Conservation (phyloP, 2,329 filamentous ascomycete genomes). For the Cladosporium colombiae region DNA sequence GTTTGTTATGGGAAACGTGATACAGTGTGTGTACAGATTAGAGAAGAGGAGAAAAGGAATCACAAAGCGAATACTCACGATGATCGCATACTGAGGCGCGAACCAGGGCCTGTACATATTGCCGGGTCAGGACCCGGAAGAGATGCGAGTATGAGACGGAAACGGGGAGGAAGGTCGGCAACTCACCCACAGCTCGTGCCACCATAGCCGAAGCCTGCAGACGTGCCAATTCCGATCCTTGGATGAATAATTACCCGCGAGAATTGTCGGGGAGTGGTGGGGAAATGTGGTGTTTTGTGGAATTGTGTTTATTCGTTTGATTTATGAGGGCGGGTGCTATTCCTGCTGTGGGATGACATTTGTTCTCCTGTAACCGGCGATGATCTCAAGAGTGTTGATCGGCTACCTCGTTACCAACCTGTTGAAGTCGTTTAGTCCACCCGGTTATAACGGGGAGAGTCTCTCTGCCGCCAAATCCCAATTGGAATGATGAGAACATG, state of each 20-base stretch:
- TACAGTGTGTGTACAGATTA: not conserved
- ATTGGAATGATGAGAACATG: not conserved
- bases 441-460: not conserved
- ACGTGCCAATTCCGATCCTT: not conserved
- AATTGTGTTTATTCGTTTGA: not conserved
- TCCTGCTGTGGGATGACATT: not conserved
- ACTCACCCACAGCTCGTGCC: not conserved
- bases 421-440: not conserved
- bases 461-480: not conserved
- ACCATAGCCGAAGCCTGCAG: not conserved
- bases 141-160: not conserved
- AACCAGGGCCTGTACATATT: not conserved
- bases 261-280: not conserved
- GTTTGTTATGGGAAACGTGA: not conserved
- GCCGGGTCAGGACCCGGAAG: constrained; percentile 2
- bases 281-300: not conserved
- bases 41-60: not conserved
- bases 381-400: not conserved
- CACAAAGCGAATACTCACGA: constrained; percentile 3
- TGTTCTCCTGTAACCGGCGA: not conserved
- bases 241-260: not conserved
- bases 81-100: not conserved
- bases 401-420: not conserved
- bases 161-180: not conserved
- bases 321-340: not conserved